Evolutionary conservation across 2,329 filamentous ascomycete genomes (phyloP).

Genomic region (Fusarium napiforme): DNA sequence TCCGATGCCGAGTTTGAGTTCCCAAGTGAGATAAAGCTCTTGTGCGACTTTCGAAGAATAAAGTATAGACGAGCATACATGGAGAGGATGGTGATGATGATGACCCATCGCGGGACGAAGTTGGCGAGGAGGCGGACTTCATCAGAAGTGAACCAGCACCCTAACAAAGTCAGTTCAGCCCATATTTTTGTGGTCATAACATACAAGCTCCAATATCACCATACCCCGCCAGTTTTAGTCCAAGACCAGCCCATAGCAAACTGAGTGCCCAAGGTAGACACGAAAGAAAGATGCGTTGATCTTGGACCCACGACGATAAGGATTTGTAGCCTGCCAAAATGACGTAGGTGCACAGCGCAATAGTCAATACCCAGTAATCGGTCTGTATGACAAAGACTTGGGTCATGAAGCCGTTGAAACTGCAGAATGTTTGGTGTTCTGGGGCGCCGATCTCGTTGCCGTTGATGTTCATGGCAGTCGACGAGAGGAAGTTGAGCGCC

Average conservation of each 20-base stretch:
- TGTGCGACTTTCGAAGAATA: not conserved
- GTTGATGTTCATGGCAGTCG: not conserved
- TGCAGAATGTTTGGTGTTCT: not conserved
- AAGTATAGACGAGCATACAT: conserved; percentile 1
- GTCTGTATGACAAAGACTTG: conserved; percentile 1
- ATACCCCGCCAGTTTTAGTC: not conserved
- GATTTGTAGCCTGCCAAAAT: not conserved
- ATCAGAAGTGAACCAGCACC: not conserved
- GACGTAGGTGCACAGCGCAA: not conserved
- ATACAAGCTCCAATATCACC: not conserved
- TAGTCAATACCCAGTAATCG: not conserved
- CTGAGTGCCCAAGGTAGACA: not conserved
- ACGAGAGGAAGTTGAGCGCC: not conserved
- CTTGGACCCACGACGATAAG: not conserved
- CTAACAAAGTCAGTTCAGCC: not conserved
- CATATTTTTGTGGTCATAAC: no score
- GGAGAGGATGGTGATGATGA: not conserved
- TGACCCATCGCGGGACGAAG: not conserved
- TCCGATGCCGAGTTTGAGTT: not conserved
- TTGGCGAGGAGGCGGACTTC: not conserved
- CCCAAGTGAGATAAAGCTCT: not conserved
- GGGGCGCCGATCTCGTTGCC: not conserved
- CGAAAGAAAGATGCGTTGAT: not conserved
- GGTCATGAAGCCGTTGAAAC: not conserved
- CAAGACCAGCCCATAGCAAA: not conserved